Evolutionary conservation across 352 stramenopile species (phyloP).

Genomic region (Sclerospora graminicola): DNA sequence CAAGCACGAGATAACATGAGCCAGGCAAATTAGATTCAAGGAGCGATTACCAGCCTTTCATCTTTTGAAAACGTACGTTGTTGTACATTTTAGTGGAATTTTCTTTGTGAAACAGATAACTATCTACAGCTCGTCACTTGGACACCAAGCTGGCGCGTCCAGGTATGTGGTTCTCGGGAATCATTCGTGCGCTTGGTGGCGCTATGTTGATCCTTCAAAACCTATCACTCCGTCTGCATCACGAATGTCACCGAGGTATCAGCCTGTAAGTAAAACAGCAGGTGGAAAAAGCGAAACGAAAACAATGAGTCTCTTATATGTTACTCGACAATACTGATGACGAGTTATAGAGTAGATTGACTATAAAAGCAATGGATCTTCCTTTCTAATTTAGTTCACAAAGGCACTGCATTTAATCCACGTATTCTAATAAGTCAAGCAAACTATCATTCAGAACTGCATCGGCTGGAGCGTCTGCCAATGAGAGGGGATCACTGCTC

Average conservation of each 20-base stretch:
- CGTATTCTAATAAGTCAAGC: no score
- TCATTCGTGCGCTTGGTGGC: constrained; percentile 50
- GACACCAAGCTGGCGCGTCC: constrained; percentile 45
- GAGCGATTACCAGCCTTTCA: constrained; percentile 23
- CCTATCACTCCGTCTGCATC: constrained; percentile 68
- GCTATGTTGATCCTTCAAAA: constrained; percentile 69
- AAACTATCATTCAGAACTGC: no score
- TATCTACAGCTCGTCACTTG: constrained; percentile 37
- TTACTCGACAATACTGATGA: no score
- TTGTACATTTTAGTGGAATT: not conserved
- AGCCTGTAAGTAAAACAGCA: no score
- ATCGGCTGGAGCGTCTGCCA: no score
- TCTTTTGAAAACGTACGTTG: constrained; percentile 58
- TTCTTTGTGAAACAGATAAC: not conserved
- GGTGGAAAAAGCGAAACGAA: no score
- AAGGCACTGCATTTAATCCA: no score
- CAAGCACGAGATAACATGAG: constrained; percentile 53
- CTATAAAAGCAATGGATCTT: no score
- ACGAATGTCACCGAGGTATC: constrained; percentile 55
- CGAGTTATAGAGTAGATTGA: no score
- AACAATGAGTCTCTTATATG: no score
- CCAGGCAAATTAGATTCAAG: constrained; percentile 34
- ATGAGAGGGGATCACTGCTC: no score
- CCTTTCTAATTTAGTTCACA: no score
- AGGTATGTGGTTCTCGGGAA: constrained; percentile 63